Base-by-base conservation (phyloP, 768 basidiomycete genomes). In the Gautieria morchelliformis region DNA sequence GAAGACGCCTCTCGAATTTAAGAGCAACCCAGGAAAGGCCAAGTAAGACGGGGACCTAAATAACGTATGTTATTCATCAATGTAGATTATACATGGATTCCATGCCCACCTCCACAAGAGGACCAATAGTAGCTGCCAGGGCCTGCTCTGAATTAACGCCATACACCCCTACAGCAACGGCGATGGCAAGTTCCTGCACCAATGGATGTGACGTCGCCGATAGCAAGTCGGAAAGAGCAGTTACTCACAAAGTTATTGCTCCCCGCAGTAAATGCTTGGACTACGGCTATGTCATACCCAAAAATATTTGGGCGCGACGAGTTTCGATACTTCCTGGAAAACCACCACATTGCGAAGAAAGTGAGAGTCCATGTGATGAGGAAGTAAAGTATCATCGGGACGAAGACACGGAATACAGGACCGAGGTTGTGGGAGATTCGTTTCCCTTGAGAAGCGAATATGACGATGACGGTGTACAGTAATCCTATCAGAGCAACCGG, bases 311-410 rank as follows among this genome's bases (percentile, higher is more conserved):
- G 27, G 22, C 55, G 59, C 7, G 61, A 50, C 35, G 56, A 47
- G 44, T 72, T 72, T 10, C 59, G 27, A 40, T 14, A 53, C 5
- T 22, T 65, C 44, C 75, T 64, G 11, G 72, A 67, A 15, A 83
- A 70, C 59, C 70, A 75, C 64, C 73, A 84, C 17, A 86, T 70
- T n/a, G 79, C 62, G 32, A 67, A 68, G 61, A 89, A 89, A 0
- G 83, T 78, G 0, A 74, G 69, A 3, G 74, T 72, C 85, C 87
- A 92, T 81, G 91, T 86, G 68, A 90, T 68, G 45, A 78, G 56
- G 66, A 92, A 92, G 71, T 93, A 93, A 35, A 87, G 71, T 22
- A 88, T 71, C 73, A 89, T 77, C 1, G 91, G 90, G 6, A 91
- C 88, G 63, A 87, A 82, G 1, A 88, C 81, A 17, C 89, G 80